Evolutionary conservation across 2,329 filamentous ascomycete species (phyloP).

Genomic region (Graphilbum fragrans): DNA sequence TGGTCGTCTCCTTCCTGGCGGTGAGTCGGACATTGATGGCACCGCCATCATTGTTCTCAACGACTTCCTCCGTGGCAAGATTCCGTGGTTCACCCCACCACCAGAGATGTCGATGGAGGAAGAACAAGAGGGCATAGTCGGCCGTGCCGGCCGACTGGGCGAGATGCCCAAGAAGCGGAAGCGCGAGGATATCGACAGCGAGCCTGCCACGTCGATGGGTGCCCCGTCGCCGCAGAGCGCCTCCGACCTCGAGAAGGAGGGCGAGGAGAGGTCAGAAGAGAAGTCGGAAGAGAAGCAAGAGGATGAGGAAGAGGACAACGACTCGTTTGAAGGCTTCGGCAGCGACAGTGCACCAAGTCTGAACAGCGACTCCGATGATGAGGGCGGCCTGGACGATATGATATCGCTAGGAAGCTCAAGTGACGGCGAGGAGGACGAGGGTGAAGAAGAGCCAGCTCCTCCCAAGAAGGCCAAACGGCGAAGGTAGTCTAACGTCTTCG

Average conservation of each 20-base stretch:
- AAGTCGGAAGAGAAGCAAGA: slow-evolving; percentile 27
- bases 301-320: slow-evolving; percentile 25
- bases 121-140: slow-evolving; percentile 32
- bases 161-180: slow-evolving; percentile 81
- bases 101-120: slow-evolving; percentile 45
- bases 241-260: slow-evolving; percentile 50
- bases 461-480: background rate
- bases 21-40: slow-evolving; percentile 89
- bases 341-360: slow-evolving; percentile 25
- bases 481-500: no score
- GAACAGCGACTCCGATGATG: slow-evolving; percentile 10
- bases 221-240: background rate
- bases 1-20: slow-evolving; percentile 66
- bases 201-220: slow-evolving; percentile 18
- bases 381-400: slow-evolving; percentile 6
- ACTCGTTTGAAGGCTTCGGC: slow-evolving; percentile 36
- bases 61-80: slow-evolving; percentile 88
- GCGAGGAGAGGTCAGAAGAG: slow-evolving; percentile 38
- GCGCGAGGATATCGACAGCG: slow-evolving; percentile 37
- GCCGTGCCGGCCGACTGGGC: slow-evolving; percentile 65
- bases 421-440: slow-evolving; percentile 7
- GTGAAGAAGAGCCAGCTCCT: slow-evolving; percentile 3
- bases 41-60: slow-evolving; percentile 96
- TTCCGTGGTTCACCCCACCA: slow-evolving; percentile 89
- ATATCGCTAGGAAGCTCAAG: slow-evolving; percentile 12